Conservation (phyloP, 495 filamentous ascomycete species). For the Trichoderma erinaceum region DNA sequence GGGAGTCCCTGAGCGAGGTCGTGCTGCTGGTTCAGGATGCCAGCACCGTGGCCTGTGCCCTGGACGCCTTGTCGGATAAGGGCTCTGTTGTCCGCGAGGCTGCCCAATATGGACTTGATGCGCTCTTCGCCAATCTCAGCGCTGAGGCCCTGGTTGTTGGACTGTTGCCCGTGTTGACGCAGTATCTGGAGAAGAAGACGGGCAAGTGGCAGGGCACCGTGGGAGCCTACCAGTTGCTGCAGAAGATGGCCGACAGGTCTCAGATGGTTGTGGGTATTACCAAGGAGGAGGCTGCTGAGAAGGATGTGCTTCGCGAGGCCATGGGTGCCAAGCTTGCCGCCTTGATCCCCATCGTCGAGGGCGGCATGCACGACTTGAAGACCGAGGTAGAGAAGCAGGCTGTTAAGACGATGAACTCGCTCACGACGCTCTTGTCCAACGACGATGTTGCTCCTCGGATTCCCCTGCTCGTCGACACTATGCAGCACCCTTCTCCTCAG, state of each 20-base stretch:
- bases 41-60: conserved; percentile 60
- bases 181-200: conserved; percentile 69
- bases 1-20: conserved; percentile 72
- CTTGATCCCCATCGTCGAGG: conserved; percentile 87
- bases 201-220: conserved; percentile 96
- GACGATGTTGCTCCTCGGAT: conserved; percentile 94
- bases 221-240: conserved; percentile 72
- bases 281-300: conserved; percentile 72
- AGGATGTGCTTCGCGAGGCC: conserved; percentile 80
- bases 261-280: conserved; percentile 72
- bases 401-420: conserved; percentile 78
- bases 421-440: conserved; percentile 89
- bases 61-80: conserved; percentile 90
- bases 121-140: conserved; percentile 69
- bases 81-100: conserved; percentile 79
- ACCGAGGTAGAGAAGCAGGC: conserved; percentile 82
- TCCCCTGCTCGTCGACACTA: conserved; percentile 86
- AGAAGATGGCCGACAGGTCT: conserved; percentile 87
- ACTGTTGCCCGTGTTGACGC: conserved; percentile 63
- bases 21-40: conserved; percentile 75
- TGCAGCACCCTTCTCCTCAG: conserved; percentile 89
- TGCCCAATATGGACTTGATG: conserved; percentile 90
- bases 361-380: conserved; percentile 95
- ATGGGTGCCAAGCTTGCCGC: conserved; percentile 90
- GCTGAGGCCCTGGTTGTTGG: conserved; percentile 76